Base-by-base conservation (phyloP, 176 grass and related monocot genomes). In the maize (Zea mays) region DNA sequence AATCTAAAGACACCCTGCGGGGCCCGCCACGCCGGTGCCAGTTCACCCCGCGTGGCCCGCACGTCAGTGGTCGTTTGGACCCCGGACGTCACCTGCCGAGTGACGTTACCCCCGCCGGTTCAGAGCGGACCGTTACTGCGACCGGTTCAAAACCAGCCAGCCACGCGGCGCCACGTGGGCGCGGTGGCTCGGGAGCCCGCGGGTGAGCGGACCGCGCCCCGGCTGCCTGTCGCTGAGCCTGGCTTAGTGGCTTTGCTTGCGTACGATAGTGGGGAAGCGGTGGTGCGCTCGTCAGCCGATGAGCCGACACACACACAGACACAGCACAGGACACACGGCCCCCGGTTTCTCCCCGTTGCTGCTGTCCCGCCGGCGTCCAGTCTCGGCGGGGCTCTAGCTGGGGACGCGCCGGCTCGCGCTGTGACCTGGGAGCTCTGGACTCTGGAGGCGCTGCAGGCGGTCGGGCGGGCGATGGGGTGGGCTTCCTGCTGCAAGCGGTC, bases 171-270 rank as follows among this genome's bases (percentile, higher is more conserved):
- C 81, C 81, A 69, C 76, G 76, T 80, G 20, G 19, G 0, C 8
- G 6, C 7, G 0, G 10, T 48, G 0, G 17, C 2, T 71, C 52
- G 40, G 19, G 20, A 5, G 1, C 36, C 1, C 0, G 62, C 45
- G 3, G 72, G 84, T 86, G 78, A 82, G 56, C 79, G 21, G 72
- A 86, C 85, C 85, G 79, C 65, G 45, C 63, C 51, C 54, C n/a
- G n/a, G 17, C 55, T 8, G 8, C 52, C 52, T 56, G 52, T 55
- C n/a, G n/a, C n/a, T n/a, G n/a, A n/a, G 3, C 52, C 17, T 1
- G 47, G 77, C 80, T 83, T 83, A 79, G 86, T 1, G 47, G 77
- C 80, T 83, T 83, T 83, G 86, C 76, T 83, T 83, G 86, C 76
- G 86, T 88, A 65, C 12, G 68, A 7, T 27, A 58, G 74, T 78